Evolutionary conservation across 2,329 filamentous ascomycete species (phyloP).

Genomic region (Botryotinia convoluta): DNA sequence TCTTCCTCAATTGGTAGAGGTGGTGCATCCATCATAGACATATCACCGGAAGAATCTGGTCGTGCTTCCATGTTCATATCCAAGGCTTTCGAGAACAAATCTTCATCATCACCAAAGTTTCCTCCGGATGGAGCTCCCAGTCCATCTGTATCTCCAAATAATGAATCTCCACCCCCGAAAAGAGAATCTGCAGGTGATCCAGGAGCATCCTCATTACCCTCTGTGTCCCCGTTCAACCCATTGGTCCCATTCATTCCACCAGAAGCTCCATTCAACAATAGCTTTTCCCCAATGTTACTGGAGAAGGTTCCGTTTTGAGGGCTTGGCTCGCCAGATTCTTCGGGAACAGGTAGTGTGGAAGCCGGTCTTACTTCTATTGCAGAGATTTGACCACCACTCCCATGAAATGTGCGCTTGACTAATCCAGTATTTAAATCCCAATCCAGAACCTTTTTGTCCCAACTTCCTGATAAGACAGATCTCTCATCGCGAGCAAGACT

Average conservation of each 20-base stretch:
- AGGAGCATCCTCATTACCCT: conserved; percentile 55
- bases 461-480: conserved; percentile 86
- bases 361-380: conserved; percentile 81
- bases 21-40: conserved; percentile 28
- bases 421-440: conserved; percentile 92
- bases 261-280: conserved; percentile 53
- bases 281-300: conserved; percentile 66
- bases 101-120: conserved; percentile 77
- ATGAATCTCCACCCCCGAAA: conserved; percentile 80
- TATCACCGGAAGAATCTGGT: conserved; percentile 32
- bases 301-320: conserved; percentile 66
- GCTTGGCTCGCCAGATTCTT: conserved; percentile 61
- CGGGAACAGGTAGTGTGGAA: conserved; percentile 71
- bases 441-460: conserved; percentile 92
- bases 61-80: conserved; percentile 43
- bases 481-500: conserved; percentile 80
- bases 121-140: conserved; percentile 52
- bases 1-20: conserved; percentile 24
- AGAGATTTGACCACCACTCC: conserved; percentile 79
- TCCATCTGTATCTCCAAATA: conserved; percentile 78
- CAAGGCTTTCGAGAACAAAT: conserved; percentile 76
- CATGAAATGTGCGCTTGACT: conserved; percentile 71
- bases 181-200: conserved; percentile 66
- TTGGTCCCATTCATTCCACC: conserved; percentile 43
- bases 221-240: conserved; percentile 38